A percentile compares a stretch with the other conserved stretches of the same genome.
These are phyloP conservation scores for Beauveria bassiana DNA, from an alignment of 2,329 filamentous ascomycete species.

Conservation along the genomic window DNA sequence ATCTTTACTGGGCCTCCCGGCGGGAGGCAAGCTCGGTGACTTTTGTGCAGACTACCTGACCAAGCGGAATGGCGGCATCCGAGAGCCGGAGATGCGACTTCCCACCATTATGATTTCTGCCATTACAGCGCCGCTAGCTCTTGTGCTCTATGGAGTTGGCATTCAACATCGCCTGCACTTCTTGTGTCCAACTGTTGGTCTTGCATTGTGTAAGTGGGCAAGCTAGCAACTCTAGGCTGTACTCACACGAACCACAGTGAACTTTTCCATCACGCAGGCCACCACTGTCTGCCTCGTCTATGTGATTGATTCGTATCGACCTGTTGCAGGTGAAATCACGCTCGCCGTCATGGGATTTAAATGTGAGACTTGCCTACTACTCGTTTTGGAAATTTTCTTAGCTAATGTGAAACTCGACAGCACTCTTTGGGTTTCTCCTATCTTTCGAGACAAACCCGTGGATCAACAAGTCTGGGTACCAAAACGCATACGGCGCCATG, in stretches of 20 bases:
- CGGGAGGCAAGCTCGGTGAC: constrained; percentile 41
- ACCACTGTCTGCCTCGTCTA: constrained; percentile 51
- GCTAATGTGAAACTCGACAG: neutral
- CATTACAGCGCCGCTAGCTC: constrained; percentile 26
- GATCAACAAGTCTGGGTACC: constrained; percentile 42
- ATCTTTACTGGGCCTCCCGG: constrained; percentile 39
- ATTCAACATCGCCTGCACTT: constrained; percentile 40
- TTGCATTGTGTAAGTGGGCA: constrained; percentile 39
- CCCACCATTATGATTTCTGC: constrained; percentile 38
- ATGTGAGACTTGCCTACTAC: constrained; percentile 26
- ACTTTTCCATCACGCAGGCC: constrained; percentile 47
- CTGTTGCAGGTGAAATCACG: constrained; percentile 18
- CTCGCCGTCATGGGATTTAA: constrained; percentile 48
- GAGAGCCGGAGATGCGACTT: constrained; percentile 54
- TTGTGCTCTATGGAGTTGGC: constrained; percentile 40
- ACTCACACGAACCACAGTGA: constrained; percentile 30
- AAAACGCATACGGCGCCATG: constrained; percentile 45
- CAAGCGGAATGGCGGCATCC: constrained; percentile 43
- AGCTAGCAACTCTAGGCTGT: neutral
- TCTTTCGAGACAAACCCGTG: constrained; percentile 55
- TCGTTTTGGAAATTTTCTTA: neutral
- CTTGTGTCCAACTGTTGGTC: constrained; percentile 48
- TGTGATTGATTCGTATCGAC: constrained; percentile 38
- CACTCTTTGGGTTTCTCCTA: constrained; percentile 47
- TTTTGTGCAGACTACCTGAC: constrained; percentile 41